Conservation (phyloP, 1,139 yeast species). For the Yamadazyma membranifaciens region DNA sequence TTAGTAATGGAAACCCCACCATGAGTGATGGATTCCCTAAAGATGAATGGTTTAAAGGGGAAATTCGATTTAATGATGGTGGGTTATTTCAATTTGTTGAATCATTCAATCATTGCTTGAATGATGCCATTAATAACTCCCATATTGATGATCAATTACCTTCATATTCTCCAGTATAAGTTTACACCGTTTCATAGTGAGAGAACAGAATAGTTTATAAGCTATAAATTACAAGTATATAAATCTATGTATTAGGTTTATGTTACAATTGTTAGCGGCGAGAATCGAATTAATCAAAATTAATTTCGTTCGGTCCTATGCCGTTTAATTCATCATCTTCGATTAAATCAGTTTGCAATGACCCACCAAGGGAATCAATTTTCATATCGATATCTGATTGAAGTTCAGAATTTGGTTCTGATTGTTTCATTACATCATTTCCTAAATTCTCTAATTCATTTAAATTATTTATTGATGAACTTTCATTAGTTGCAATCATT, state of each 20-base stretch:
- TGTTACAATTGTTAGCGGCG: background rate
- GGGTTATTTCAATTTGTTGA: conserved; percentile 44
- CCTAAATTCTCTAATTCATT: conserved; percentile 1
- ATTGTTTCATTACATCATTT: conserved; percentile 1
- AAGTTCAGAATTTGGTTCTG: conserved; percentile 3
- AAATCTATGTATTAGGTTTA: conserved; percentile 1
- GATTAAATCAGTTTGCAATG: conserved; percentile 5
- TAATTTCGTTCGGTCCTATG: background rate
- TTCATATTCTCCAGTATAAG: conserved; percentile 21
- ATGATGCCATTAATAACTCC: conserved; percentile 32
- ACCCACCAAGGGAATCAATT: conserved; percentile 3
- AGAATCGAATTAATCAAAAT: conserved; percentile 1
- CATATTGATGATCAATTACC: conserved; percentile 49
- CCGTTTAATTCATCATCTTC: conserved; percentile 5
- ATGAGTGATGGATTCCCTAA: conserved; percentile 47
- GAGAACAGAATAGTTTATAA: background rate
- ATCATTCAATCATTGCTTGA: conserved; percentile 25
- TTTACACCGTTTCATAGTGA: background rate
- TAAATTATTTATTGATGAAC: background rate
- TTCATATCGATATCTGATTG: conserved; percentile 4
- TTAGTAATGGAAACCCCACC: conserved; percentile 23
- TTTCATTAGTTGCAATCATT: background rate
- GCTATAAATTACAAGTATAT: background rate
- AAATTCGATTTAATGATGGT: conserved; percentile 45
- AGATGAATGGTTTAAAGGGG: conserved; percentile 37